Evolutionary conservation across 129 eudicot genomes (phyloP).

Genomic region (Tagetes patula): DNA sequence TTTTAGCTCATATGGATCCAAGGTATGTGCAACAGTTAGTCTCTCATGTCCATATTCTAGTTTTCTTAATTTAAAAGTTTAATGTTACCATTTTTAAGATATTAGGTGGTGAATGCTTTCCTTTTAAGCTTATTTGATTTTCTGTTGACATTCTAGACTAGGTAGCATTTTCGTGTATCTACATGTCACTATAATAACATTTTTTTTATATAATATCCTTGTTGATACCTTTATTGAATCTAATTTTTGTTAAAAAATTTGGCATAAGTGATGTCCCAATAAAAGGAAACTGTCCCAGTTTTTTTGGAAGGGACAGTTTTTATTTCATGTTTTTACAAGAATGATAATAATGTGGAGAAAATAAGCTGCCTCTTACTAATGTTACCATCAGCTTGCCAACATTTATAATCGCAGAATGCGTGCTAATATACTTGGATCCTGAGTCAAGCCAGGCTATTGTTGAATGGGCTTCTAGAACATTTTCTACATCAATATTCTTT

Average conservation of each 20-base stretch:
- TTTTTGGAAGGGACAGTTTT: neutral
- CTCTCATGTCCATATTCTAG: neutral
- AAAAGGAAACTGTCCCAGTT: neutral
- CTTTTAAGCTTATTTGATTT: neutral
- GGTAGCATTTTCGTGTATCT: neutral
- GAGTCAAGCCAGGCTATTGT: slow-evolving; percentile 82
- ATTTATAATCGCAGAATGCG: slow-evolving; percentile 99
- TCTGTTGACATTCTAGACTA: neutral
- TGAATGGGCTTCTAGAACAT: slow-evolving; percentile 87
- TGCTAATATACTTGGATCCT: slow-evolving; percentile 91
- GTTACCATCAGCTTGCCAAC: slow-evolving; percentile 96
- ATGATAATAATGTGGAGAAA: slow-evolving; percentile 11
- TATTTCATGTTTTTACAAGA: neutral
- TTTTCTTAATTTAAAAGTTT: neutral
- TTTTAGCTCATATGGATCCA: slow-evolving; percentile 76
- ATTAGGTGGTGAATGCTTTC: slow-evolving; percentile 3
- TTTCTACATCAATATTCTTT: slow-evolving; percentile 83
- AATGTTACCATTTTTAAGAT: neutral
- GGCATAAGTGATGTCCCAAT: neutral
- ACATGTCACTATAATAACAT: neutral
- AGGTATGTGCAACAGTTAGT: slow-evolving; percentile 53
- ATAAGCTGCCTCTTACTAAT: slow-evolving; percentile 56
- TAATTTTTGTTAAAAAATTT: slow-evolving; percentile 8
- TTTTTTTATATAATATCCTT: neutral
- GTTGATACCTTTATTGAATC: slow-evolving; percentile 1